Evolutionary conservation across 1,284 basidiomycete genomes (phyloP).

Genomic region (Garcileccinum viscosum): DNA sequence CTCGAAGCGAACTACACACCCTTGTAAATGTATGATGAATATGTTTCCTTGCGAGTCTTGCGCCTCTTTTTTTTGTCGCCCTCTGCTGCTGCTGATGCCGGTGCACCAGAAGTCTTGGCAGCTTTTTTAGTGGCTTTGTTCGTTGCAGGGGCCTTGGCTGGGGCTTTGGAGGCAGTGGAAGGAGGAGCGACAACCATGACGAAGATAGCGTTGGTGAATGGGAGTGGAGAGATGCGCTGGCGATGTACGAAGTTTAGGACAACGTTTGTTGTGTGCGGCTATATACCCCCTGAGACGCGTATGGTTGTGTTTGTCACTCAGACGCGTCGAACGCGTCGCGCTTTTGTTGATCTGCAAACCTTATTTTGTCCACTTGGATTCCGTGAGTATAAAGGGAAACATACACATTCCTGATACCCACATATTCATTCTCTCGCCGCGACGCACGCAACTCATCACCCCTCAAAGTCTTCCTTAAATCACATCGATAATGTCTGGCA

Average conservation of each 20-base stretch:
- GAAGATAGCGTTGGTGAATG: constrained; percentile 55
- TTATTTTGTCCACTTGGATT: constrained; percentile 29
- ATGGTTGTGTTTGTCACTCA: constrained; percentile 50
- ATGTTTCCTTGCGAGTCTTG: constrained; percentile 89
- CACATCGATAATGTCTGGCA: constrained; percentile 56
- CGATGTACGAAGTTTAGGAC: constrained; percentile 11
- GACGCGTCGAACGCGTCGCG: constrained; percentile 34
- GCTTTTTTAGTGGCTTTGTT: constrained; percentile 90
- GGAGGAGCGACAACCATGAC: constrained; percentile 28
- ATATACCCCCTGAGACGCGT: constrained; percentile 38
- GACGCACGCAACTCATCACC: constrained; percentile 11
- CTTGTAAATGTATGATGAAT: constrained; percentile 95
- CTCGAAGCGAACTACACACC: constrained; percentile 54
- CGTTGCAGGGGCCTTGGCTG: constrained; percentile 73
- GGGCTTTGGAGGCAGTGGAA: constrained; percentile 84
- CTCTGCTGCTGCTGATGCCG: constrained; percentile 52
- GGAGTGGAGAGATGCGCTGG: constrained; percentile 3
- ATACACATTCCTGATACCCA: constrained; percentile 1
- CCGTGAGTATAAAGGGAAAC: constrained; percentile 36
- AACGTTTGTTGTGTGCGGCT: constrained; percentile 10
- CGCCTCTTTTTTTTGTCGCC: constrained; percentile 90
- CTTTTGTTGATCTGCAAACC: constrained; percentile 44
- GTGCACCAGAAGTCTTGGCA: constrained; percentile 64
- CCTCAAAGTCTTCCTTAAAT: constrained; percentile 2
- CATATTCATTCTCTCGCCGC: constrained; percentile 14